Conservation (phyloP, 768 basidiomycete species). For the Mycena sanguinolenta region DNA sequence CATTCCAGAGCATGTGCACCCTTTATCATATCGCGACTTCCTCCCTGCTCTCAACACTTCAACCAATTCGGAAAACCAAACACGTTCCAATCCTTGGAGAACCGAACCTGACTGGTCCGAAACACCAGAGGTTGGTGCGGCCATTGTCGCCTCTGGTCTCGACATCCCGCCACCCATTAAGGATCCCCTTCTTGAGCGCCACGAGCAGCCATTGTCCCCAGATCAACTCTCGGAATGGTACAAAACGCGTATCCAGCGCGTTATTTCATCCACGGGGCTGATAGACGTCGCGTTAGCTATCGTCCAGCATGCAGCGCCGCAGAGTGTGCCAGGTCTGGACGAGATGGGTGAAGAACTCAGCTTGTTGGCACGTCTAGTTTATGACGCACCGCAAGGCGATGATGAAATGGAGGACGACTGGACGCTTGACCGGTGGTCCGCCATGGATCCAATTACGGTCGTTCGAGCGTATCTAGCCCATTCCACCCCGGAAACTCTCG, state of each 20-base stretch:
- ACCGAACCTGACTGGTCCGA: constrained; percentile 72
- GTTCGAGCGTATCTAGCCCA: constrained; percentile 82
- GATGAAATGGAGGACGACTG: constrained; percentile 68
- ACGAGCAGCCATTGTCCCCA: constrained; percentile 40
- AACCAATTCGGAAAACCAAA: constrained; percentile 57
- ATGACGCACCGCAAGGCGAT: constrained; percentile 74
- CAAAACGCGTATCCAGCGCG: constrained; percentile 67
- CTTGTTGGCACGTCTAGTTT: constrained; percentile 87
- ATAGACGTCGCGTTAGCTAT: constrained; percentile 83
- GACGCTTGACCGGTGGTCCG: constrained; percentile 81
- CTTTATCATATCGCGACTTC: constrained; percentile 70
- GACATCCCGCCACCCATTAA: constrained; percentile 8
- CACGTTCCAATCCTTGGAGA: constrained; percentile 60
- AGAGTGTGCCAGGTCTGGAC: constrained; percentile 83
- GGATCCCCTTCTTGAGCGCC: constrained; percentile 22
- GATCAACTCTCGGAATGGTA: constrained; percentile 83
- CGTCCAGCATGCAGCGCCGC: constrained; percentile 89
- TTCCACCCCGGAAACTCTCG: constrained; percentile 76
- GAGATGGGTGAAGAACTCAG: constrained; percentile 92
- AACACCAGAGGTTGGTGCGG: constrained; percentile 54
- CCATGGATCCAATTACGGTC: constrained; percentile 73
- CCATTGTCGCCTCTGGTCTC: constrained; percentile 40
- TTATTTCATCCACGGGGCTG: constrained; percentile 79
- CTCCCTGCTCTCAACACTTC: constrained; percentile 72
- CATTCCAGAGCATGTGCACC: constrained; percentile 81